phyloP scores from a whole-genome alignment of 2,329 filamentous ascomycete species.

The Microcyclosporella mali region DNA sequence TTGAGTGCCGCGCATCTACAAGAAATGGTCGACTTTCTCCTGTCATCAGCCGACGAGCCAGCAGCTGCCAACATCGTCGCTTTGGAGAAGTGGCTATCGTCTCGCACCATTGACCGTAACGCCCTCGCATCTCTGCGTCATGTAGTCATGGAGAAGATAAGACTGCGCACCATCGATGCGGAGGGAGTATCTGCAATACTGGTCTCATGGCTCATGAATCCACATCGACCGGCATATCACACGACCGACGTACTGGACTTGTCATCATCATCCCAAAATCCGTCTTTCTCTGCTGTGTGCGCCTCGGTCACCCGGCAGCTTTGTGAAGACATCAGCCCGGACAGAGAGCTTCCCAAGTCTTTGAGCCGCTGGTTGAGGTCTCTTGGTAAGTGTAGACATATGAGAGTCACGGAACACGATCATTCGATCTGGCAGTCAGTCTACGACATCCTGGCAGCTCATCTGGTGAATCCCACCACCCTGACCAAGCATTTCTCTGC shows the following conservation, averaged over 20 bases:
- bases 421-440: conserved; percentile 11
- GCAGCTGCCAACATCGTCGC: conserved; percentile 18
- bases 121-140: conserved; percentile 1
- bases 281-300: neutral
- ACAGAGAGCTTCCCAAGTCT: neutral
- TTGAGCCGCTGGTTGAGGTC: conserved; percentile 6
- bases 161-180: conserved; percentile 12
- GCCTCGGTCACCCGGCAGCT: neutral
- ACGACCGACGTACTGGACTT: conserved; percentile 9
- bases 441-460: conserved; percentile 7
- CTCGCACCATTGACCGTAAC: neutral
- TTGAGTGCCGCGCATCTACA: conserved; percentile 7
- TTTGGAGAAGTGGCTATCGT: conserved; percentile 20
- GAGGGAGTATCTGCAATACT: conserved; percentile 8
- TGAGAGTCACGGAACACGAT: neutral
- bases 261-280: neutral
- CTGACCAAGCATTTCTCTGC: conserved; percentile 16
- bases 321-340: neutral
- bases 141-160: conserved; percentile 18
- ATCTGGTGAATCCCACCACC: conserved; percentile 3
- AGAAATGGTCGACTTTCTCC: conserved; percentile 19
- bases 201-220: neutral
- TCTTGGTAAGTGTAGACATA: conserved; percentile 2
- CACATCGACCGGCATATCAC: neutral
- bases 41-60: conserved; percentile 21